phyloP scores from a whole-genome alignment of 2,329 filamentous ascomycete species.

The Thelonectria olida region DNA sequence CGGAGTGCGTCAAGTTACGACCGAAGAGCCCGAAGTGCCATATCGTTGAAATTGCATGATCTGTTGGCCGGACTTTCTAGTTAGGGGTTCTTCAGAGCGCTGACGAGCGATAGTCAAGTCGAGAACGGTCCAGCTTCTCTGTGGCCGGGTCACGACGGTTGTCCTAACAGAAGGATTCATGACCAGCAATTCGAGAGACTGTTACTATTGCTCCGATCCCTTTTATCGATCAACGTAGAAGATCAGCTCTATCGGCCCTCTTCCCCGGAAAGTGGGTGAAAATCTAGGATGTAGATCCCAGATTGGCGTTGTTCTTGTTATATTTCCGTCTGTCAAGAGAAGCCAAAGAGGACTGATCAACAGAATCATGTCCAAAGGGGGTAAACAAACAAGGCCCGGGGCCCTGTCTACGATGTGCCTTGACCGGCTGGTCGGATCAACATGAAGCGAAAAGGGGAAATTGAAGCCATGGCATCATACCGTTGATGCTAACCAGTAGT shows the following conservation, averaged over 20 bases:
- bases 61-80: neutral
- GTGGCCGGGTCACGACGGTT: neutral
- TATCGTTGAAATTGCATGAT: conserved; percentile 12
- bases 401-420: conserved; percentile 4
- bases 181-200: neutral
- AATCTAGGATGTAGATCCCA: conserved; percentile 21
- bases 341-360: conserved; percentile 7
- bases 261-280: conserved; percentile 7
- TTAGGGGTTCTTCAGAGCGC: neutral
- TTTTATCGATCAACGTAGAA: neutral
- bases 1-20: too few species aligned
- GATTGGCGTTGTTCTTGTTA: conserved; percentile 17
- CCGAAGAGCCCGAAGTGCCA: conserved; percentile 7
- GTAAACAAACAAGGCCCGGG: conserved; percentile 4
- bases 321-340: conserved; percentile 13
- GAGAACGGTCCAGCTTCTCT: neutral
- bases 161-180: neutral
- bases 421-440: conserved; percentile 6
- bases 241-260: conserved; percentile 11
- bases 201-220: neutral
- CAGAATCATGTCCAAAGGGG: neutral
- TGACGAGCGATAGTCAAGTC: neutral
- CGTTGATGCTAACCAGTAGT: neutral
- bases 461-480: neutral
- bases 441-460: conserved; percentile 2